Percentiles rank a stretch among this genome's conserved stretches.
These are phyloP conservation scores for Geotrichum carabidarum DNA, from an alignment of 1,139 yeast species.

Conservation along the genomic window DNA sequence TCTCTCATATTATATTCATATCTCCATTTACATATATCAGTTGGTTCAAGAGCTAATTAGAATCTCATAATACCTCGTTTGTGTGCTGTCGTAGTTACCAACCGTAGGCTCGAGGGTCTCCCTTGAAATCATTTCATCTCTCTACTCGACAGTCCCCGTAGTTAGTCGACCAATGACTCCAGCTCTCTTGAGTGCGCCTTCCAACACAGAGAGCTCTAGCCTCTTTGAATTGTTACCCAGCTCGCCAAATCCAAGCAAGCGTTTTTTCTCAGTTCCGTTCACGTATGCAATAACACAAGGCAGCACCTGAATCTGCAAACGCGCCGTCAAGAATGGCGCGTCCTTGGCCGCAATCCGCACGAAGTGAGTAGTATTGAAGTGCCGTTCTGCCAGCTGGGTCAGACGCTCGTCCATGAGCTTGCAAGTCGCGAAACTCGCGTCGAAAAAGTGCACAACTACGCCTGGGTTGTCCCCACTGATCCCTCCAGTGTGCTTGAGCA, in stretches of 20 bases:
- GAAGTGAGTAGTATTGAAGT: slow-evolving; percentile 49
- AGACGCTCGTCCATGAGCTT: slow-evolving; percentile 48
- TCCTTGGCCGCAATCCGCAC: slow-evolving; percentile 53
- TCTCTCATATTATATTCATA: background rate
- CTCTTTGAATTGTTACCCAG: slow-evolving; percentile 14
- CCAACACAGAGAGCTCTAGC: slow-evolving; percentile 3
- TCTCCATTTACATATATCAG: background rate
- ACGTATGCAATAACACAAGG: slow-evolving; percentile 54
- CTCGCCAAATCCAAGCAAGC: slow-evolving; percentile 15
- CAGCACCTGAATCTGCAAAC: slow-evolving; percentile 56
- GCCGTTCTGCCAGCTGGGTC: slow-evolving; percentile 48
- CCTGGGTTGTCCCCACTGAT: slow-evolving; percentile 26
- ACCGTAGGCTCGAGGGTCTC: background rate
- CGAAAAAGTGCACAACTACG: slow-evolving; percentile 61
- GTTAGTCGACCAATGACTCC: slow-evolving; percentile 8
- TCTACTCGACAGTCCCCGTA: background rate
- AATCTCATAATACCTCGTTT: background rate
- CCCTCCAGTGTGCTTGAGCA: background rate
- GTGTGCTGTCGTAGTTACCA: background rate
- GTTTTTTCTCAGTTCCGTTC: slow-evolving; percentile 12
- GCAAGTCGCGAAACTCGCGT: slow-evolving; percentile 58
- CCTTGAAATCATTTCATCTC: background rate
- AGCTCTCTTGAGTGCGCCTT: background rate
- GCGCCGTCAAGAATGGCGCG: slow-evolving; percentile 67
- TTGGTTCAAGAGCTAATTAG: background rate